Conservation (phyloP, 2,329 filamentous ascomycete species). For the Hymenoscyphus repandus region DNA sequence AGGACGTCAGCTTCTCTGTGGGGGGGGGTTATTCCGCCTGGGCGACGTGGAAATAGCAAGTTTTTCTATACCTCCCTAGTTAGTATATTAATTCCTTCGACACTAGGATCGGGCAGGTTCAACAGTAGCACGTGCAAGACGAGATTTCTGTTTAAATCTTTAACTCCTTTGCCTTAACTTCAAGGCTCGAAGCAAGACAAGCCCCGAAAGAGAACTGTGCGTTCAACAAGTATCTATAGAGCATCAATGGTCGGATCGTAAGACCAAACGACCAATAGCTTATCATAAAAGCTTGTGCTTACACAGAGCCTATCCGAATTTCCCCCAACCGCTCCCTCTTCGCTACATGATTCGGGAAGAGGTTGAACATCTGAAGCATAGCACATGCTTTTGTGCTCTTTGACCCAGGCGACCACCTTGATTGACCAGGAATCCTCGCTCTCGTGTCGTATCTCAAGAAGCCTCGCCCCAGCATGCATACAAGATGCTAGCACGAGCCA, state of each 20-base stretch:
- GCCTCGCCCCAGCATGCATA: slow-evolving; percentile 80
- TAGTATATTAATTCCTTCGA: no score
- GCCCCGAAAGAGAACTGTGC: neutral
- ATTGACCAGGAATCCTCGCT: slow-evolving; percentile 50
- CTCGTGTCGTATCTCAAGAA: slow-evolving; percentile 44
- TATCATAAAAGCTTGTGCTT: slow-evolving; percentile 75
- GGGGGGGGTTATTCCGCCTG: no score
- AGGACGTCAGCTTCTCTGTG: no score
- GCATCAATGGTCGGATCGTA: slow-evolving; percentile 14
- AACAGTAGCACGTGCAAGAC: no score
- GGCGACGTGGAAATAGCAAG: no score
- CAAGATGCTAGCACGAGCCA: slow-evolving; percentile 73
- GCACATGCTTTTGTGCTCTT: slow-evolving; percentile 83
- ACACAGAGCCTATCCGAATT: slow-evolving; percentile 42
- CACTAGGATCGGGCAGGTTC: no score
- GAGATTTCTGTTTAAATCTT: no score
- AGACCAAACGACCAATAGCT: slow-evolving; percentile 62
- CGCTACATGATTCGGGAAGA: slow-evolving; percentile 14
- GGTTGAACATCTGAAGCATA: slow-evolving; percentile 64
- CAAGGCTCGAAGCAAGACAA: no score
- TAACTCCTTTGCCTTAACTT: no score
- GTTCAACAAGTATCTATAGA: no score
- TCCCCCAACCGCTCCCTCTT: neutral
- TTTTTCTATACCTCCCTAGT: no score
- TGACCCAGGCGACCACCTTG: slow-evolving; percentile 64